phyloP scores from a whole-genome alignment of 140 eudicot genomes.

The Flaveria floridana region DNA sequence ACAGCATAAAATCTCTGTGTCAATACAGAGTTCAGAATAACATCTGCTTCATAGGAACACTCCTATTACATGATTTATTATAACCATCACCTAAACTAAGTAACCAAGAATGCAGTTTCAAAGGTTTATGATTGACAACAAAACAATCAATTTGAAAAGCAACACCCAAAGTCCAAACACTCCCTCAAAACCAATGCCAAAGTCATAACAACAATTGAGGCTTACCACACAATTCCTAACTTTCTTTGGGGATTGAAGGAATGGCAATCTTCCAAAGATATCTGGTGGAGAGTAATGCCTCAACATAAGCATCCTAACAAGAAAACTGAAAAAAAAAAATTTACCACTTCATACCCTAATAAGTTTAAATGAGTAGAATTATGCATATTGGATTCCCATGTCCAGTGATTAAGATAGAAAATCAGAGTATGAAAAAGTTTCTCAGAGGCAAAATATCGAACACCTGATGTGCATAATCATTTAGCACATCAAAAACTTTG shows the following conservation, averaged over 20 bases:
- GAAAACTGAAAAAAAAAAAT: neutral
- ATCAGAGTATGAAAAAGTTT: neutral
- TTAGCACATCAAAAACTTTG: conserved; percentile 1
- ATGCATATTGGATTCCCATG: neutral
- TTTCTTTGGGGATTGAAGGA: conserved; percentile 36
- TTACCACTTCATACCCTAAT: neutral
- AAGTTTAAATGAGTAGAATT: neutral
- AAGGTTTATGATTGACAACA: neutral
- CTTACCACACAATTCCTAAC: conserved; percentile 36
- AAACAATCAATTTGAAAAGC: neutral
- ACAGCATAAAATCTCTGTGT: neutral
- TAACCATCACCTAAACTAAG: neutral
- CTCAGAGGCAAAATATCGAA: conserved; percentile 8
- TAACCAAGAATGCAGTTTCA: neutral
- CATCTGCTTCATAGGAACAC: neutral
- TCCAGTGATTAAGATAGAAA: neutral
- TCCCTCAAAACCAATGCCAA: neutral
- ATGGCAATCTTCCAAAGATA: conserved; percentile 34
- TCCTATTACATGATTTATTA: neutral
- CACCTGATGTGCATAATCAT: conserved; percentile 6
- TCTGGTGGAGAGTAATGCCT: conserved; percentile 39
- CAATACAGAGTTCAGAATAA: neutral
- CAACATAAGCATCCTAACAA: conserved; percentile 55
- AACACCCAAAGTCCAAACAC: neutral
- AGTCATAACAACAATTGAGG: conserved; percentile 7